These are phyloP conservation scores for Rutstroemia sp. DNA, from an alignment of 2,329 filamentous ascomycete genomes.

Conservation along the genomic window DNA sequence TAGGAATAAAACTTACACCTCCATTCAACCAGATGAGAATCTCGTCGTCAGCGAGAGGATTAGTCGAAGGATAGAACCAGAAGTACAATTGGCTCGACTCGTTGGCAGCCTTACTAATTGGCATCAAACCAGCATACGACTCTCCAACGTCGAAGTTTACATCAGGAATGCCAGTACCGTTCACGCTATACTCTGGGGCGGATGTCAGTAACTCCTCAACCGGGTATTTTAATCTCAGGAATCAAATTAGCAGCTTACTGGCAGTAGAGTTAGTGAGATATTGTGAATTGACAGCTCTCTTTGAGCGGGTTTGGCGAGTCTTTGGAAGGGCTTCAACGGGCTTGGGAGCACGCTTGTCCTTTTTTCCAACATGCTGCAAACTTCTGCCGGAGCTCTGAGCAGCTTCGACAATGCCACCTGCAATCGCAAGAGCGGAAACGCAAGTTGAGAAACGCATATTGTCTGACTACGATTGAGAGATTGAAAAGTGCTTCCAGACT, in stretches of 20 bases:
- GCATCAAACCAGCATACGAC: conserved; percentile 55
- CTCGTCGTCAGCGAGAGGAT: conserved; percentile 44
- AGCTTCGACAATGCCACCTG: conserved; percentile 7
- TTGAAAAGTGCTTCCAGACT: background rate
- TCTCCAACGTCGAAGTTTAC: conserved; percentile 63
- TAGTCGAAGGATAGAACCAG: conserved; percentile 58
- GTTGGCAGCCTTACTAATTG: conserved; percentile 42
- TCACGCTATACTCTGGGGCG: conserved; percentile 4
- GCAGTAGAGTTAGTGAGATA: conserved; percentile 8
- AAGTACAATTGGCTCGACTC: conserved; percentile 52
- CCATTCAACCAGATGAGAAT: conserved; percentile 50
- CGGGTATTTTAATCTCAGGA: background rate
- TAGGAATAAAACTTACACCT: conserved; percentile 30
- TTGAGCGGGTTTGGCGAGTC: background rate
- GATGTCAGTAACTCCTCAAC: background rate
- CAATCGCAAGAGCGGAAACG: conserved; percentile 7
- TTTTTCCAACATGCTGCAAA: conserved; percentile 7
- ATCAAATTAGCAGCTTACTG: background rate
- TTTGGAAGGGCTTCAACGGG: background rate
- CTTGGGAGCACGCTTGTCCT: background rate
- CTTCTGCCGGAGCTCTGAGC: conserved; percentile 5
- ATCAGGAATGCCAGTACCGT: conserved; percentile 41
- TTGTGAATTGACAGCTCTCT: background rate
- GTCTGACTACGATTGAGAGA: background rate
- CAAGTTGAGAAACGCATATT: conserved; percentile 11